Conservation (phyloP, 2,329 filamentous ascomycete species). For the Bipolaris zeicola region DNA sequence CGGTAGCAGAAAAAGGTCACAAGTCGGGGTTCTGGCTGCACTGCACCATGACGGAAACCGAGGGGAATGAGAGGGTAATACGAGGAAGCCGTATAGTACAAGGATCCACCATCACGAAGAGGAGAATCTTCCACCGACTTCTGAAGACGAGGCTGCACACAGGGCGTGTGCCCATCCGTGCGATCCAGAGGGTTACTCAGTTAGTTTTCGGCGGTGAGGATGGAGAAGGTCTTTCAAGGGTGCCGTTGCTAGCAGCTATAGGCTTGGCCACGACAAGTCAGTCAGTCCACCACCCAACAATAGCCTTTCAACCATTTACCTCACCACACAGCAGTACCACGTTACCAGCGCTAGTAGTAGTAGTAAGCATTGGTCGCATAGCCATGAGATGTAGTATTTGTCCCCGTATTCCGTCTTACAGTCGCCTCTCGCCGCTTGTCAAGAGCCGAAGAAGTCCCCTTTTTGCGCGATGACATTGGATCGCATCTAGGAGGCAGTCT, state of each 20-base stretch:
- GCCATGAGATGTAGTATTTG: background rate
- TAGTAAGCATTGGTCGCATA: background rate
- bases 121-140: background rate
- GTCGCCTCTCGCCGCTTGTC: background rate
- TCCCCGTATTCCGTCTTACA: background rate
- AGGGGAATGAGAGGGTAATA: background rate
- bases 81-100: background rate
- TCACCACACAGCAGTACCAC: background rate
- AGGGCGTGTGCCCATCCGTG: background rate
- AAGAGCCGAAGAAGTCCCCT: background rate
- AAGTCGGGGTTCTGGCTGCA: background rate
- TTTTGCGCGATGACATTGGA: background rate
- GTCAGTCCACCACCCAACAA: background rate
- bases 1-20: background rate
- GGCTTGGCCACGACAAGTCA: background rate
- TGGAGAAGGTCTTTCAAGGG: background rate
- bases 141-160: background rate
- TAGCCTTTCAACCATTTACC: background rate
- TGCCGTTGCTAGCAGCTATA: background rate
- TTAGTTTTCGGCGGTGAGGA: slow-evolving; percentile 1
- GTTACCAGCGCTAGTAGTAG: background rate
- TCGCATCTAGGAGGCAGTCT: slow-evolving; percentile 3
- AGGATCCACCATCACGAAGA: slow-evolving; percentile 1
- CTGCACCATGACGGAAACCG: background rate
- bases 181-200: background rate